These are phyloP conservation scores for Berkeleyomyces basicola DNA, from an alignment of 2,329 filamentous ascomycete genomes.

Conservation along the genomic window DNA sequence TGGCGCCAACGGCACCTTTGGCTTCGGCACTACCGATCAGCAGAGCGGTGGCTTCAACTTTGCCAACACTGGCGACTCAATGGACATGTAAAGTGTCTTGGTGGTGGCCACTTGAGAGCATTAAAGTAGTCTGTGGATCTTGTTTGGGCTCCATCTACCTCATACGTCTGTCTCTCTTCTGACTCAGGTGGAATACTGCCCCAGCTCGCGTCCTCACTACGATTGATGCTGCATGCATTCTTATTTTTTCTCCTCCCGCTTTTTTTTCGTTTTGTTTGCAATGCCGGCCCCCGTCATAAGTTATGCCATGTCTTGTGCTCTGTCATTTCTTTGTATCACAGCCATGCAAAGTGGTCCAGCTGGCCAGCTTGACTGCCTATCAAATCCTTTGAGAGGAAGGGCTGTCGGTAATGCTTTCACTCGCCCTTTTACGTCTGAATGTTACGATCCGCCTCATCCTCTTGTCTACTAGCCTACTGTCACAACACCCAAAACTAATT, in stretches of 20 bases:
- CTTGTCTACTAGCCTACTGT: background rate
- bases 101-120: background rate
- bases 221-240: background rate
- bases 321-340: background rate
- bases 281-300: background rate
- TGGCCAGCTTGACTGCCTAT: background rate
- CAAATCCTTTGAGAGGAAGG: background rate
- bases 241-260: background rate
- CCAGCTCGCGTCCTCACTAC: background rate
- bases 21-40: conserved; percentile 53
- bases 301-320: background rate
- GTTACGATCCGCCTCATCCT: background rate
- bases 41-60: conserved; percentile 88
- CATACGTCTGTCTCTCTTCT: background rate
- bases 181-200: background rate
- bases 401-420: background rate
- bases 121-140: background rate
- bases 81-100: conserved; percentile 41
- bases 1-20: conserved; percentile 55
- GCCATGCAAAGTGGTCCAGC: background rate
- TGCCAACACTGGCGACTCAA: conserved; percentile 50
- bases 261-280: background rate
- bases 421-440: conserved; percentile 1
- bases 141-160: background rate
- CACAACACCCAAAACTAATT: conserved; percentile 7